phyloP scores from a whole-genome alignment of 23 red algal species.

The Agarophyton chilense region DNA sequence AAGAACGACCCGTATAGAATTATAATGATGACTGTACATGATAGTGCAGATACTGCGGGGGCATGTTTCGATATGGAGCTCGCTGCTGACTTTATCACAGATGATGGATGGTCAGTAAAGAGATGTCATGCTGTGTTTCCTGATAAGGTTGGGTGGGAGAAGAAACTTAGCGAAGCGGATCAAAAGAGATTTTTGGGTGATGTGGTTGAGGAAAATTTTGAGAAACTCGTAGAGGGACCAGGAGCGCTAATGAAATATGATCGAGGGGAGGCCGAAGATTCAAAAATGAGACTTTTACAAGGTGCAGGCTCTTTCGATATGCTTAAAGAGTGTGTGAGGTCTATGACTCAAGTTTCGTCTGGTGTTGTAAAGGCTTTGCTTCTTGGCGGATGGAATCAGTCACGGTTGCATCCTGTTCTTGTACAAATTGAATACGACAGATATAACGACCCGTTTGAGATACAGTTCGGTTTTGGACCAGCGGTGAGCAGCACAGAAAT shows the following conservation, averaged over 20 bases:
- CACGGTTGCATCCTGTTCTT: constrained; percentile 36
- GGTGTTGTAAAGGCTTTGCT: constrained; percentile 27
- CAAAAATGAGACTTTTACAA: constrained; percentile 39
- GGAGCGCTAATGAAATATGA: constrained; percentile 18
- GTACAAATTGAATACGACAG: constrained; percentile 48
- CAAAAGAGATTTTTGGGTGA: constrained; percentile 25
- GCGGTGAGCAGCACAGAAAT: constrained; percentile 8
- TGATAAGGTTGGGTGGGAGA: constrained; percentile 69
- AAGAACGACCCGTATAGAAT: constrained; percentile 33
- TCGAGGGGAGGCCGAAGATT: background rate
- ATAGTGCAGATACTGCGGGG: constrained; percentile 11
- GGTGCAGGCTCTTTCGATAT: constrained; percentile 47
- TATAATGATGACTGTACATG: constrained; percentile 55
- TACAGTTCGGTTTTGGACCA: constrained; percentile 17
- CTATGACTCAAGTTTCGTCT: background rate
- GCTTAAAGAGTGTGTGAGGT: constrained; percentile 29
- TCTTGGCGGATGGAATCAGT: constrained; percentile 58
- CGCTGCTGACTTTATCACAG: constrained; percentile 33
- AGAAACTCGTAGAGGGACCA: background rate
- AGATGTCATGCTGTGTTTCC: constrained; percentile 48
- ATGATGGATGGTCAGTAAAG: constrained; percentile 48
- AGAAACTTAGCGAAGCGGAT: constrained; percentile 4
- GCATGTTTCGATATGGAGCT: constrained; percentile 65
- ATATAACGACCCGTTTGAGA: constrained; percentile 44
- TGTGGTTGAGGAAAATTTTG: background rate